phyloP scores from a whole-genome alignment of 805 yeast species.

The Sungouiozyma ichnusensis region DNA sequence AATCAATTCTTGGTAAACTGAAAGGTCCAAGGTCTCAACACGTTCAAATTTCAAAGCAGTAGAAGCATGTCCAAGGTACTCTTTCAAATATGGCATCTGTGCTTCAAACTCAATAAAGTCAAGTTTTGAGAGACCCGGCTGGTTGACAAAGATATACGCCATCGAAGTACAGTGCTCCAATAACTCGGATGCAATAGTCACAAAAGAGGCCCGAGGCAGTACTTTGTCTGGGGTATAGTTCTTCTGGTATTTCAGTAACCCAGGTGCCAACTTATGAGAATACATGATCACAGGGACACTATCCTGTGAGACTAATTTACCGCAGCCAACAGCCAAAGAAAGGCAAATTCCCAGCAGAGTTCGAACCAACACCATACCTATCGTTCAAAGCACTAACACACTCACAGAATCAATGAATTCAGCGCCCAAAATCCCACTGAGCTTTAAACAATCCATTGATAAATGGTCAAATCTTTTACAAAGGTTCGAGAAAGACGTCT shows the following conservation, averaged over 20 bases:
- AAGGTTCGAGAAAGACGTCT: too few relatives aligned
- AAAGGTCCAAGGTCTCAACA: constrained; percentile 21
- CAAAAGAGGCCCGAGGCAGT: constrained; percentile 22
- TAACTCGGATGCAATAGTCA: constrained; percentile 24
- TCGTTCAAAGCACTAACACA: background rate
- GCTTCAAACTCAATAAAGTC: constrained; percentile 36
- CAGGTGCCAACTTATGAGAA: constrained; percentile 18
- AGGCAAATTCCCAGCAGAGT: background rate
- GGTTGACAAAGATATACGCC: constrained; percentile 45
- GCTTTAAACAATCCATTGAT: too few relatives aligned
- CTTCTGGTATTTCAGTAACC: constrained; percentile 13
- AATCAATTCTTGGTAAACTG: constrained; percentile 14
- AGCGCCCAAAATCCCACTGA: background rate
- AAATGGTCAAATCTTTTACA: too few relatives aligned
- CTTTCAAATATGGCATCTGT: constrained; percentile 39
- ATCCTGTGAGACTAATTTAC: constrained; percentile 3
- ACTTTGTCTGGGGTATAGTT: constrained; percentile 8
- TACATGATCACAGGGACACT: constrained; percentile 13
- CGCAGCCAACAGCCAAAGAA: background rate
- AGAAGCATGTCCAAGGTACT: constrained; percentile 46
- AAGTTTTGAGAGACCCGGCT: constrained; percentile 40
- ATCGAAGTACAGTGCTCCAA: constrained; percentile 40
- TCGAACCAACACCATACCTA: background rate
- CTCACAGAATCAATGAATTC: background rate
- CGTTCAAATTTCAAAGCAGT: constrained; percentile 52